Base-by-base conservation (phyloP, 345 rosid species). In the Linum trigynum region DNA sequence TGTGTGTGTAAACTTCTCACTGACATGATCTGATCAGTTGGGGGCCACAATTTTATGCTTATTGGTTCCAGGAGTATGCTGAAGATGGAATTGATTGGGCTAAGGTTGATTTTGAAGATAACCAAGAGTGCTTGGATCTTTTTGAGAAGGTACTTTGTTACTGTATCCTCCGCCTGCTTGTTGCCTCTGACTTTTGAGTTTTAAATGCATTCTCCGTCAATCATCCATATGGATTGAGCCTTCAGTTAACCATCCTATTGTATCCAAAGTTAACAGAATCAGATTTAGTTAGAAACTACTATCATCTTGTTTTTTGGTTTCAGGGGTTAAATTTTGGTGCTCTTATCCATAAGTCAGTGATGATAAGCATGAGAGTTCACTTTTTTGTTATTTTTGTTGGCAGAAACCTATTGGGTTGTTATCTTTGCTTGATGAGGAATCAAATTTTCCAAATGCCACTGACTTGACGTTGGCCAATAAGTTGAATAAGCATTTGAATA, bases 341-440 rank as follows among this genome's bases (percentile, higher is more conserved):
- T 41, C 45, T 41, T 41, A 41, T 41, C 32, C 32, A 23, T 23
- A 0, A 23, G 32, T 41, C 45, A 41, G 45, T 41, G 45, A 41
- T 48, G 9, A 48, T 48, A 2, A 48, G 14, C 12, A 48, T 48
- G 11, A 59, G 65, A 55, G 36, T 56, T 62, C 32, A 63, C 60
- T 66, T 59, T 57, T 72, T 60, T 60, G 39, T 63, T 64, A 37
- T 72, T 42, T 69, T 67, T 38, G 53, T 53, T 74, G 72, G 80
- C 84, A 94, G 99, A 90, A 83, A 75, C 96, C 96, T n/a, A 72
- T 88, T 65, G 99, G 99, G 62, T 55, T 94, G 58, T 72, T 90
- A 23, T 85, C 96, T 74, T 75, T 94, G 69, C 82, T 94, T 72
- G 95, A 94, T 32, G 96, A 88, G 80, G 99, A 94, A 75, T 86